Percentiles rank a stretch among this genome's conserved stretches.
These are phyloP conservation scores for Cicer bijugum DNA, from an alignment of 306 rosid species.

Conservation along the genomic window DNA sequence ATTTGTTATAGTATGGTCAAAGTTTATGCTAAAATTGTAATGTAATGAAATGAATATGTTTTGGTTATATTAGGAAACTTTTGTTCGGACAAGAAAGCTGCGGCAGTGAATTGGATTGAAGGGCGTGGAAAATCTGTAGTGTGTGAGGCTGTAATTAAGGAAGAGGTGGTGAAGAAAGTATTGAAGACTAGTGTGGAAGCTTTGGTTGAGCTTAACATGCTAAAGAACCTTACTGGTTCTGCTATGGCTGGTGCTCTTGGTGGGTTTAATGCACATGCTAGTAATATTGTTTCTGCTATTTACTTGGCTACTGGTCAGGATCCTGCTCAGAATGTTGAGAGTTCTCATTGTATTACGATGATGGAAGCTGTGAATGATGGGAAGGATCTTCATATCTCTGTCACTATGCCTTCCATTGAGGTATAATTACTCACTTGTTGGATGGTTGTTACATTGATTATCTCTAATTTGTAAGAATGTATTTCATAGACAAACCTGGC, in stretches of 20 bases:
- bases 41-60: neutral
- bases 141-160: conserved; percentile 79
- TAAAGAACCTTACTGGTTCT: conserved; percentile 86
- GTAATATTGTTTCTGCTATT: conserved; percentile 81
- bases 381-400: conserved; percentile 85
- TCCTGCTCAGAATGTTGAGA: conserved; percentile 94
- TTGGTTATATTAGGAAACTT: conserved; percentile 57
- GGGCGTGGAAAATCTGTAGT: conserved; percentile 92
- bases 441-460: neutral
- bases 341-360: conserved; percentile 93
- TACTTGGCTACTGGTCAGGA: conserved; percentile 95
- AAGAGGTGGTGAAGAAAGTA: conserved; percentile 78
- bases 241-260: conserved; percentile 96
- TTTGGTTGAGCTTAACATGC: conserved; percentile 89
- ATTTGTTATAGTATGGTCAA: neutral
- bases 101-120: conserved; percentile 93
- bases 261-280: conserved; percentile 95
- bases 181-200: conserved; percentile 78
- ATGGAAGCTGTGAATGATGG: conserved; percentile 83
- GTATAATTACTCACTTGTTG: conserved; percentile 40
- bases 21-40: neutral
- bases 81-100: conserved; percentile 93
- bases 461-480: neutral
- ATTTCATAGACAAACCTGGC: too few species aligned
- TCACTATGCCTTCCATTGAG: conserved; percentile 93